Percentiles rank a stretch among this genome's conserved stretches.
Conservation (phyloP, 345 rosid species). For the Brassica napus region Da-Ae NC_063449.1:10963001-10963500, state of each 20-base stretch:
- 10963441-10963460: background rate
- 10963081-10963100: constrained; percentile 47
- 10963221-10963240: constrained; percentile 82
- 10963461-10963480: constrained; percentile 58
- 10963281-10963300: constrained; percentile 32
- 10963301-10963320: background rate
- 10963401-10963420: no score
- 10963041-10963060: constrained; percentile 56
- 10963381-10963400: no score
- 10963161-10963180: constrained; percentile 78
- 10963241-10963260: constrained; percentile 40
- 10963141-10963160: constrained; percentile 54
- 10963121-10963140: constrained; percentile 46
- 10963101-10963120: constrained; percentile 55
- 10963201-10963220: constrained; percentile 52
- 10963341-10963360: no score
- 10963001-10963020: constrained; percentile 28
- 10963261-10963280: constrained; percentile 38
- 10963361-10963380: no score
- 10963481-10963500: constrained; percentile 51
- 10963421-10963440: background rate
- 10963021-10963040: constrained; percentile 46
- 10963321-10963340: background rate
- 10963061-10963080: constrained; percentile 49
- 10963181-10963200: constrained; percentile 62